These are phyloP conservation scores for Debaryomyces hansenii DNA, from an alignment of 805 yeast genomes.

Conservation along the genomic window DNA sequence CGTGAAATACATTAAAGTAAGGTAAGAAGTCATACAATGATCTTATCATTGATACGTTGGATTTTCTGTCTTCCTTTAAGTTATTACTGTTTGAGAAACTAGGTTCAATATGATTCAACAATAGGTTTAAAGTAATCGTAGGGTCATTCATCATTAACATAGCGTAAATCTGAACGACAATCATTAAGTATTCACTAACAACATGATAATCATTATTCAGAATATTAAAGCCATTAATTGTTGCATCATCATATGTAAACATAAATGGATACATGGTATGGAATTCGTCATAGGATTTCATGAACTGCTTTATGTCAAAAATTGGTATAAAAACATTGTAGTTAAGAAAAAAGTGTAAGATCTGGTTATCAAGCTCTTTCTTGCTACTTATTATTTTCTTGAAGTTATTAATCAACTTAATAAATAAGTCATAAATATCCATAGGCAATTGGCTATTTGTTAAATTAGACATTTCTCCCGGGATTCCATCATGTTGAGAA, in stretches of 20 bases:
- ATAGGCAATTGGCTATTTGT: constrained; percentile 29
- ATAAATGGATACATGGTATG: constrained; percentile 50
- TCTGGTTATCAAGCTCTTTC: constrained; percentile 46
- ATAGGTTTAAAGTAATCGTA: constrained; percentile 39
- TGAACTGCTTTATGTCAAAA: constrained; percentile 52
- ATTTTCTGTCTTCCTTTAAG: constrained; percentile 22
- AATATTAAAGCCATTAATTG: constrained; percentile 49
- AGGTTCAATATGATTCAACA: constrained; percentile 39
- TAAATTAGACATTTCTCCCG: constrained; percentile 5
- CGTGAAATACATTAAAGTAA: constrained; percentile 49
- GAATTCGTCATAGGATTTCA: constrained; percentile 50
- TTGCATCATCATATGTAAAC: constrained; percentile 47
- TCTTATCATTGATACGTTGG: constrained; percentile 28
- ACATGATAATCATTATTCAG: constrained; percentile 44
- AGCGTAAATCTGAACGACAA: constrained; percentile 48
- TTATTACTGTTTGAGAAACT: constrained; percentile 19
- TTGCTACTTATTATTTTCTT: constrained; percentile 38
- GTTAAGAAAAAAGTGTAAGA: constrained; percentile 50
- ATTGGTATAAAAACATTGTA: constrained; percentile 56
- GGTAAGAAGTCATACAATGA: constrained; percentile 46
- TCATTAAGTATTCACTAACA: constrained; percentile 44
- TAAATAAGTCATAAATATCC: constrained; percentile 44
- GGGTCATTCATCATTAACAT: constrained; percentile 54
- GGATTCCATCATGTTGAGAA: constrained; percentile 13
- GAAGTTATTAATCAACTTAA: constrained; percentile 44